These are phyloP conservation scores for Solanum acaule DNA, from an alignment of 257 asterid species.

Conservation along the genomic window DNA sequence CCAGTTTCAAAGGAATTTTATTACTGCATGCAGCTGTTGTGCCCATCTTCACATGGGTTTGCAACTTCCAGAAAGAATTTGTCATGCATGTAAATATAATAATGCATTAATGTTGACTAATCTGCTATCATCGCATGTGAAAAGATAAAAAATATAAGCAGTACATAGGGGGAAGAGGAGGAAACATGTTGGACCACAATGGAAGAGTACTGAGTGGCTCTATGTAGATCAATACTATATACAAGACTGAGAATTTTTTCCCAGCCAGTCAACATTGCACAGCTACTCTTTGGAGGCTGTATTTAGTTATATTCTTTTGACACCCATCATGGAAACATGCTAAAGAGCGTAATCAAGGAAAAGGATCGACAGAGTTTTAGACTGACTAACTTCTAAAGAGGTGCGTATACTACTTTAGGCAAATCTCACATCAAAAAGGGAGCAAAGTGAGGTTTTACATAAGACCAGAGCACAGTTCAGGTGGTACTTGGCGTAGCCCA, in stretches of 20 bases:
- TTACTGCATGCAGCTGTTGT: background rate
- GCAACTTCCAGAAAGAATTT: slow-evolving; percentile 15
- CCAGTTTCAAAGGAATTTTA: slow-evolving; percentile 12
- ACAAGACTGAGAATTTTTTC: slow-evolving; percentile 21
- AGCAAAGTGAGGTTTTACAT: background rate
- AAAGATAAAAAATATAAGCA: background rate
- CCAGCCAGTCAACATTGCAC: slow-evolving; percentile 20
- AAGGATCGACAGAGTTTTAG: background rate
- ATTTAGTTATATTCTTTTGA: background rate
- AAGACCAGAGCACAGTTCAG: background rate
- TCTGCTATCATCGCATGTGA: slow-evolving; percentile 4
- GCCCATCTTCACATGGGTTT: slow-evolving; percentile 34
- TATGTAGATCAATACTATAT: slow-evolving; percentile 29
- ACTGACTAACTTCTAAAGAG: background rate
- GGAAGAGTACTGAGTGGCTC: slow-evolving; percentile 46
- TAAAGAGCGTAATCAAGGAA: background rate
- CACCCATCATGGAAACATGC: background rate
- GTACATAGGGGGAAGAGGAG: background rate
- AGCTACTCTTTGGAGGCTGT: background rate
- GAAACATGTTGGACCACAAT: slow-evolving; percentile 7
- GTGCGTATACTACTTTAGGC: background rate
- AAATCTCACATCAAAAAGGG: background rate
- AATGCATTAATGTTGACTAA: slow-evolving; percentile 9
- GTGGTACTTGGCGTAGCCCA: background rate
- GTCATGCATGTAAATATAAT: slow-evolving; percentile 13